Evolutionary conservation across 2,329 filamentous ascomycete species (phyloP), one percentile per base, ranked within the genome.

Genomic region (Rosellinia necatrix): DNA sequence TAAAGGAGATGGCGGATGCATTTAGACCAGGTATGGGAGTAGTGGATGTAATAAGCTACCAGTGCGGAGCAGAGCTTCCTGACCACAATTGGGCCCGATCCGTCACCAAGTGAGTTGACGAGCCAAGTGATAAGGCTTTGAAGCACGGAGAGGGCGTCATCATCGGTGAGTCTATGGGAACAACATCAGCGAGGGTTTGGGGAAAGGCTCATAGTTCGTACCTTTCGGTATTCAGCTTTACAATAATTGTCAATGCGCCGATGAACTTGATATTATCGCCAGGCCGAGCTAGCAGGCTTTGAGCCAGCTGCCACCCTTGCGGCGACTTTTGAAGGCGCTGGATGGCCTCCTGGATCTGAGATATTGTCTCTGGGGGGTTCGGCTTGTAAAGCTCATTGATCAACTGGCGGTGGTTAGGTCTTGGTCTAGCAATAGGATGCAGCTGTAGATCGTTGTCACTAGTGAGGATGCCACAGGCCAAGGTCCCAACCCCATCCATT

Each of bases 191-290:
- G 29, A 51, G 25, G 30, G 32, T 34, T 12, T 3, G 21, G 25
- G 30, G 34, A 10, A 7, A n/a, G 24, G 10, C 6, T 22, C 2
- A 25, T 35, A n/a, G 27, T 10, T 67, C 78, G 61, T 76, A 89
- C 88, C 87, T 91, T 69, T 94, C 91, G n/a, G 87, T 88, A 70
- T 97, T 97, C 56, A 97, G 84, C 75, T 97, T 99, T 66, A 97
- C 86, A 47, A 91, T 96, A 63, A 97, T 88, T 0, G 93, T 97
- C 56, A 97, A 80, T 25, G 92, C 93, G 12, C 91, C 94, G 70
- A 96, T 96, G 74, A 97, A 97, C 62, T 89, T 88, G 64, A 94
- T 85, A 66, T 92, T 88, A 58, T 89, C 83, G 63, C 90, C 86
- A 19, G 82, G 76, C 58, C 84, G 85, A 47, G 78, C 78, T 9